Evolutionary conservation across 768 basidiomycete genomes (phyloP).

Genomic region (Suillus placidus): DNA sequence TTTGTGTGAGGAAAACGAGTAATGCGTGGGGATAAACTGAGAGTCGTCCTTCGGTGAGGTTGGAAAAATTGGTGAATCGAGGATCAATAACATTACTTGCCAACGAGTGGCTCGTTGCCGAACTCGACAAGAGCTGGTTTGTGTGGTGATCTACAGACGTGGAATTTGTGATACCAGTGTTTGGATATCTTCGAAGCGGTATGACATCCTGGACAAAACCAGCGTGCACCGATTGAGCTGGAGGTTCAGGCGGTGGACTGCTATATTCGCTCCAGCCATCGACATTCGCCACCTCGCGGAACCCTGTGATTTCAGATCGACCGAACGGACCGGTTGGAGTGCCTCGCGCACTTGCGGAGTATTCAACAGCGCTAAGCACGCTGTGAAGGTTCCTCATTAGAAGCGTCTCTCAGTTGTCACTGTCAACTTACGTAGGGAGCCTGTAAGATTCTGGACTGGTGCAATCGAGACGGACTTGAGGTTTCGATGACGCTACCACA

Average conservation of each 20-base stretch:
- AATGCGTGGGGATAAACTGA: background rate
- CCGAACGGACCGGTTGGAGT: background rate
- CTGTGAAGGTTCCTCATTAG: background rate
- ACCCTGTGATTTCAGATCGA: background rate
- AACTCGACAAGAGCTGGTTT: background rate
- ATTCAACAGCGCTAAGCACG: background rate
- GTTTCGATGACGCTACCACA: background rate
- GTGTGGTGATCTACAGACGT: background rate
- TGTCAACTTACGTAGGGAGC: background rate
- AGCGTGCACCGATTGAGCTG: background rate
- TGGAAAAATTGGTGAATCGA: background rate
- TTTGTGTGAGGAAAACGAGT: background rate
- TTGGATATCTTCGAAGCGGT: background rate
- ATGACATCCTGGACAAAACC: background rate
- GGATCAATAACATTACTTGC: background rate
- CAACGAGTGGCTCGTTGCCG: background rate
- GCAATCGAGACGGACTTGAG: background rate
- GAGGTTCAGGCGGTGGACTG: background rate
- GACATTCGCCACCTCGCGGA: background rate
- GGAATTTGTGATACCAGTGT: background rate
- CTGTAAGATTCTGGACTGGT: background rate
- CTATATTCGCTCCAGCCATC: background rate
- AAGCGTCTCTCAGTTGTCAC: background rate
- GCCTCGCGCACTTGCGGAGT: background rate
- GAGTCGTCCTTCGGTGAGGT: background rate